Evolutionary conservation across 1,284 basidiomycete species (phyloP).

Genomic region (Sporisorium exsertum): DNA sequence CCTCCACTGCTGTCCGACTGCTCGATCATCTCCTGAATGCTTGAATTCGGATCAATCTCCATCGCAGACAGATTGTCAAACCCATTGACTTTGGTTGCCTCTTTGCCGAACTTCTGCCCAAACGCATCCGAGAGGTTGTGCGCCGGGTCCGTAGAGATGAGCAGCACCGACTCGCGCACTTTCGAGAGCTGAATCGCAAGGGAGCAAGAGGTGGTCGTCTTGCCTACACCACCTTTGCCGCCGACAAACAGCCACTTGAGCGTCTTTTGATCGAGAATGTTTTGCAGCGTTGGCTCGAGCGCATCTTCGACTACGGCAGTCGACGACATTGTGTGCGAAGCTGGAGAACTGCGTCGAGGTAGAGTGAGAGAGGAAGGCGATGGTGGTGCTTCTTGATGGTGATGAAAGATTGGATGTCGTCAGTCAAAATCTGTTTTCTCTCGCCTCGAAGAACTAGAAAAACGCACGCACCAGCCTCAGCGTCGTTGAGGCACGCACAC

Average conservation of each 20-base stretch:
- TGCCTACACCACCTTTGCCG: conserved; percentile 69
- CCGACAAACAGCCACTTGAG: conserved; percentile 69
- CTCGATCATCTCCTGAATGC: conserved; percentile 99
- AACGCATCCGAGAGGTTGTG: conserved; percentile 99
- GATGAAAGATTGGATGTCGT: conserved; percentile 28
- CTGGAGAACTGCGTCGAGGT: too few relatives aligned
- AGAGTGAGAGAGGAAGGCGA: background rate
- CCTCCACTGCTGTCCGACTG: conserved; percentile 83
- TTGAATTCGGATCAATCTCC: conserved; percentile 98
- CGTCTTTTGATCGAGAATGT: conserved; percentile 67
- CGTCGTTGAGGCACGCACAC: too few relatives aligned
- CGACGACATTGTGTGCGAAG: conserved; percentile 20
- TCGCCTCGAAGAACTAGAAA: background rate
- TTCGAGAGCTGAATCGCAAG: conserved; percentile 66
- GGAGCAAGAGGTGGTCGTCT: conserved; percentile 68
- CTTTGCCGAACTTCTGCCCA: conserved; percentile 98
- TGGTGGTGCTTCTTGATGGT: background rate
- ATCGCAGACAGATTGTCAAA: conserved; percentile 97
- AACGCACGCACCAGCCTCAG: conserved; percentile 3
- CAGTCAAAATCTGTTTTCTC: conserved; percentile 12
- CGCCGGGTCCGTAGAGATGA: conserved; percentile 90
- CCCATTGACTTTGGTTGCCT: conserved; percentile 98
- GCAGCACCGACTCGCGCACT: conserved; percentile 65
- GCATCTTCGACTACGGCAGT: conserved; percentile 56
- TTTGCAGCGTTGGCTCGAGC: conserved; percentile 63